A percentile compares a stretch with the other conserved stretches of the same genome.
Conservation (phyloP, 768 basidiomycete genomes). For the Galerina marginata region DNA sequence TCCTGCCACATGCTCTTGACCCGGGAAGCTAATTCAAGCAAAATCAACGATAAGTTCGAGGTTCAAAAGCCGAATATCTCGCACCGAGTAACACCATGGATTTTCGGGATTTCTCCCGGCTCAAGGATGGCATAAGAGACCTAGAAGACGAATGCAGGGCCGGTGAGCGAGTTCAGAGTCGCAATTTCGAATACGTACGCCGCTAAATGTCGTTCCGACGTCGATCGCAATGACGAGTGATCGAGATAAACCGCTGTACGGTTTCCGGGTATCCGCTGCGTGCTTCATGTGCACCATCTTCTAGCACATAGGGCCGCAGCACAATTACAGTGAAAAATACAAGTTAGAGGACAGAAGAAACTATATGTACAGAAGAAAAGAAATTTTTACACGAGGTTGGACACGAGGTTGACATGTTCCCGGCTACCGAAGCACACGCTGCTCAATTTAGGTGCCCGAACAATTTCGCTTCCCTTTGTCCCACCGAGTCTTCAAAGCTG, state of each 20-base stretch:
- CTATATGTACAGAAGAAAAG: constrained; percentile 25
- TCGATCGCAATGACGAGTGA: constrained; percentile 81
- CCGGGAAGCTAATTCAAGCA: constrained; percentile 64
- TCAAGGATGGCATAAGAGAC: constrained; percentile 84
- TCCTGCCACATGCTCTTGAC: constrained; percentile 85
- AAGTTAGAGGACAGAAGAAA: constrained; percentile 12
- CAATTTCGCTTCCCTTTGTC: too few species aligned
- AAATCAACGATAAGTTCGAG: constrained; percentile 11
- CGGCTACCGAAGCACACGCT: constrained; percentile 1
- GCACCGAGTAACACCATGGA: constrained; percentile 80
- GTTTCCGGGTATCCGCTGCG: constrained; percentile 70
- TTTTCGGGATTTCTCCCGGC: constrained; percentile 81
- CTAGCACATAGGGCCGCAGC: constrained; percentile 17
- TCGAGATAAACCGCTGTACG: constrained; percentile 66
- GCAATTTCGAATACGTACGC: constrained; percentile 45
- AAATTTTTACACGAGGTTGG: constrained; percentile 28
- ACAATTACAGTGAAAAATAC: constrained; percentile 14
- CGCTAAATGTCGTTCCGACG: constrained; percentile 84
- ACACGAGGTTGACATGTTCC: constrained; percentile 24
- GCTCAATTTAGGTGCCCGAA: not conserved
- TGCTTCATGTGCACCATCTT: constrained; percentile 50
- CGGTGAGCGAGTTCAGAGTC: constrained; percentile 10
- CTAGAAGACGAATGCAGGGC: constrained; percentile 27
- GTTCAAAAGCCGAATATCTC: constrained; percentile 17
- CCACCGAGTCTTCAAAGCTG: too few species aligned